Conservation (phyloP, 2,329 filamentous ascomycete genomes). For the Penicillium corylophilum region DNA sequence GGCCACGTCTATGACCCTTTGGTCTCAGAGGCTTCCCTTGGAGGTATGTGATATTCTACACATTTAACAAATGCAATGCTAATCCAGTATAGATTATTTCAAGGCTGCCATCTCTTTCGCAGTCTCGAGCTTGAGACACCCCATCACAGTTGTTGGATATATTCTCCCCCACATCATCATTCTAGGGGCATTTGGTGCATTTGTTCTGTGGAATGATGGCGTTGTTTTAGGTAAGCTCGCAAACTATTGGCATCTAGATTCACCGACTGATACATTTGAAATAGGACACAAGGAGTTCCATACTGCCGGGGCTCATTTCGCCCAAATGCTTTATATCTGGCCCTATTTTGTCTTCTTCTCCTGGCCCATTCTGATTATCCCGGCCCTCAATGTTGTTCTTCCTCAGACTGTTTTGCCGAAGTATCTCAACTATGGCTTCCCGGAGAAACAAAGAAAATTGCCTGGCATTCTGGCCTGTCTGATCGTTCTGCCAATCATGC, state of each 20-base stretch:
- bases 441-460: constrained; percentile 31
- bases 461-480: constrained; percentile 42
- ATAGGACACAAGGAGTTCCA: constrained; percentile 92
- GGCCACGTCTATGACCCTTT: constrained; percentile 52
- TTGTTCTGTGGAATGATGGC: constrained; percentile 83
- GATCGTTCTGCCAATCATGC: constrained; percentile 42
- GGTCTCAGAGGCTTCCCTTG: constrained; percentile 48
- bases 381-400: constrained; percentile 45
- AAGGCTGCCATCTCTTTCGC: constrained; percentile 62
- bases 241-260: neutral
- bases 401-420: constrained; percentile 33
- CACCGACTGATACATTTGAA: neutral
- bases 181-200: constrained; percentile 66
- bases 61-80: constrained; percentile 10
- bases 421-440: constrained; percentile 35
- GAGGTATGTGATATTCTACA: constrained; percentile 41
- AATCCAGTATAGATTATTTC: constrained; percentile 44
- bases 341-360: constrained; percentile 89
- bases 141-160: constrained; percentile 40
- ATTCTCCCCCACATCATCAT: constrained; percentile 59
- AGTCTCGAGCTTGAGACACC: constrained; percentile 53
- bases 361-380: constrained; percentile 67
- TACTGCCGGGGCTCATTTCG: constrained; percentile 79
- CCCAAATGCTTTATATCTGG: constrained; percentile 96
- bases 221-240: constrained; percentile 74